A percentile compares a stretch with the other conserved stretches of the same genome.
These are phyloP conservation scores for Blastocystis sp. DNA, from an alignment of 352 stramenopile species.

Conservation along the genomic window DNA sequence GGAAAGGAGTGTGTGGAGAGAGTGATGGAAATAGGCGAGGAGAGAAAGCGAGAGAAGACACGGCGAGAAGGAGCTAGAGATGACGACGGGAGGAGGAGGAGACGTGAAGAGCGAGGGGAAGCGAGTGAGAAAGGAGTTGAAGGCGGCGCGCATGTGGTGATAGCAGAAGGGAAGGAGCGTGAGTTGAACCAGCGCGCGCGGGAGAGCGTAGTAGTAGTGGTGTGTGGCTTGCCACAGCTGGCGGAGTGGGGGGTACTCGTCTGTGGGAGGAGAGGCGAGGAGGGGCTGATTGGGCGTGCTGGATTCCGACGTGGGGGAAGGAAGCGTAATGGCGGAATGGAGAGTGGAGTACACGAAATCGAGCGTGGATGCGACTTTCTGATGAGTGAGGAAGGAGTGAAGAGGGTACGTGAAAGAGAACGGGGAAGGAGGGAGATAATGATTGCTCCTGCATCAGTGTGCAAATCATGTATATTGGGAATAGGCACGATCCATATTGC, in stretches of 20 bases:
- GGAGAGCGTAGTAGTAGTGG: neutral
- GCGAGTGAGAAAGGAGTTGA: neutral
- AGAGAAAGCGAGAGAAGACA: neutral
- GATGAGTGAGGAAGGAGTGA: neutral
- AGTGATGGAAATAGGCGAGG: neutral
- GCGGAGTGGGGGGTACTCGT: neutral
- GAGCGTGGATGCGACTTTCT: neutral
- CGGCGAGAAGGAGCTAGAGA: too few species aligned
- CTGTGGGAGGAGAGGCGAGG: neutral
- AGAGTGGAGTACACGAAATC: neutral
- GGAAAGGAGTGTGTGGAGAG: neutral
- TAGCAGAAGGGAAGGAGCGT: conserved; percentile 4
- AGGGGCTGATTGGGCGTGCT: neutral
- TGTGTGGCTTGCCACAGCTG: conserved; percentile 14
- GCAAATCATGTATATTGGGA: neutral
- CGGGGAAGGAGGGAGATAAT: neutral
- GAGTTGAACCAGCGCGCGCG: neutral
- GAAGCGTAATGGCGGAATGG: neutral
- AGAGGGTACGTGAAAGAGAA: neutral
- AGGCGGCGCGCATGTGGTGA: neutral
- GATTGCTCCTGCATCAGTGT: conserved; percentile 8
- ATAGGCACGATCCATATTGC: neutral
- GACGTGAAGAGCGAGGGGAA: neutral
- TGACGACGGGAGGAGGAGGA: neutral
- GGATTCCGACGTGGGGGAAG: neutral